phyloP scores from a whole-genome alignment of 2,329 filamentous ascomycete species.

The Aspergillus amoenus region DNA sequence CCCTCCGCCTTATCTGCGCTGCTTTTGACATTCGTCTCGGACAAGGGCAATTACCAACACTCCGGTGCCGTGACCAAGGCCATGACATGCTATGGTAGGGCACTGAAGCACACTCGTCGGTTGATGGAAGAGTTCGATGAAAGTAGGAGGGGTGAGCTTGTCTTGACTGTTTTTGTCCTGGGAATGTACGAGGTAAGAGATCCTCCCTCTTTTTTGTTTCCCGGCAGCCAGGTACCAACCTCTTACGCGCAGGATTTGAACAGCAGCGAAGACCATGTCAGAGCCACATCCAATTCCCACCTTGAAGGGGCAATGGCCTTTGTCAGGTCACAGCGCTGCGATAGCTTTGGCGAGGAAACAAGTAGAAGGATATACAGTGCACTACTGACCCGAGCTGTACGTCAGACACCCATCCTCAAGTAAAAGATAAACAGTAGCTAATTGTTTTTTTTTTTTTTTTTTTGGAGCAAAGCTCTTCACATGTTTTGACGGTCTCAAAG shows the following conservation, averaged over 20 bases:
- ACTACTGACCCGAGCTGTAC: slow-evolving; percentile 5
- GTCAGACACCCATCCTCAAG: not conserved
- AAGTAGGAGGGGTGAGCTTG: not conserved
- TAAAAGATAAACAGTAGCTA: not conserved
- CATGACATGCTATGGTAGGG: slow-evolving; percentile 4
- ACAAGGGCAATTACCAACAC: not conserved
- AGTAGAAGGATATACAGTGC: slow-evolving; percentile 4
- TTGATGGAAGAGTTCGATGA: slow-evolving; percentile 2
- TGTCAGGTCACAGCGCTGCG: not conserved
- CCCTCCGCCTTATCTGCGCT: slow-evolving; percentile 3
- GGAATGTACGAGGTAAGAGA: slow-evolving; percentile 5
- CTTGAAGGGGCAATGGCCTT: slow-evolving; percentile 7
- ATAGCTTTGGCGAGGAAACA: not conserved
- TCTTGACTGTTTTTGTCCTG: slow-evolving; percentile 8
- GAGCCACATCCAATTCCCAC: slow-evolving; percentile 2
- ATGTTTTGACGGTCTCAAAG: slow-evolving; percentile 3
- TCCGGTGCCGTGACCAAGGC: not conserved
- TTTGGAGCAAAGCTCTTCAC: not conserved
- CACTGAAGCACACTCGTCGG: slow-evolving; percentile 5
- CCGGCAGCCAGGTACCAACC: not conserved
- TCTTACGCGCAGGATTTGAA: slow-evolving; percentile 1
- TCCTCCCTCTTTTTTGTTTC: not conserved
- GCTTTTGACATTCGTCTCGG: slow-evolving; percentile 1
- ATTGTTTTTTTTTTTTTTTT: not conserved
- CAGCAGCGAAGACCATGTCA: not conserved